Evolutionary conservation across 495 filamentous ascomycete species (phyloP), one percentile per base, ranked within the genome.

Genomic region (Cairneyella variabilis): DNA sequence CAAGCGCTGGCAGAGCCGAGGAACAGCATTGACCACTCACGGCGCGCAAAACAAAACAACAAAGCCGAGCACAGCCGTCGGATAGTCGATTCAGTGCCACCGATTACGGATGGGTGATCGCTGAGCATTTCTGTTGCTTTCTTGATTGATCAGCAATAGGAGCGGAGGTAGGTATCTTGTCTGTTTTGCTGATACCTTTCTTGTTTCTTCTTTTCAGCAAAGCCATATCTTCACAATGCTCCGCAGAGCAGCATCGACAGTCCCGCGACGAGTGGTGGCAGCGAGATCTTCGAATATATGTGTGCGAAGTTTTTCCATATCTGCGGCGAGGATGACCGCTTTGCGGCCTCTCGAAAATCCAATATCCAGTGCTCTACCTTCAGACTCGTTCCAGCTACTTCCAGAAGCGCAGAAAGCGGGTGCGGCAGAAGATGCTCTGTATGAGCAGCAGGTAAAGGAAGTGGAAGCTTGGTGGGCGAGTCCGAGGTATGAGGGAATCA

Each of bases 391-490:
- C 71, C 91, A 95, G 63, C 79, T 95, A 14, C 77, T 95, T 14
- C 77, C 88, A 17, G 84, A 84, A 48, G 59, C 75, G 16, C 67
- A 85, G 34, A 96, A 96, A 64, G 73, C 83, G 2, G 89, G 87
- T 18, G 76, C 73, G 3, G 80, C 88, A 0, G 93, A 98, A 66
- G 90, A 96, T 71, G 80, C 78, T 0, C 73, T 96, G 0, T 91
- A 86, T 68, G 76, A 86, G 30, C 76, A 84, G 52, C 87, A 96
- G 69, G 77, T 97, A 25, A 75, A 83, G 56, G 84, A 88, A 61
- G 88, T 98, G 14, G 77, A 90, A 60, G 76, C 82, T 38, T 97
- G 93, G 93, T 97, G 91, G 90, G 75, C 75, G 25, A 80, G 82
- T 30, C 83, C 88, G 2, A 83, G 93, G 30, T 98, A 82, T 65